Evolutionary conservation across 176 grass and related monocot genomes (phyloP).

Genomic region (Paspalum notatum): DNA sequence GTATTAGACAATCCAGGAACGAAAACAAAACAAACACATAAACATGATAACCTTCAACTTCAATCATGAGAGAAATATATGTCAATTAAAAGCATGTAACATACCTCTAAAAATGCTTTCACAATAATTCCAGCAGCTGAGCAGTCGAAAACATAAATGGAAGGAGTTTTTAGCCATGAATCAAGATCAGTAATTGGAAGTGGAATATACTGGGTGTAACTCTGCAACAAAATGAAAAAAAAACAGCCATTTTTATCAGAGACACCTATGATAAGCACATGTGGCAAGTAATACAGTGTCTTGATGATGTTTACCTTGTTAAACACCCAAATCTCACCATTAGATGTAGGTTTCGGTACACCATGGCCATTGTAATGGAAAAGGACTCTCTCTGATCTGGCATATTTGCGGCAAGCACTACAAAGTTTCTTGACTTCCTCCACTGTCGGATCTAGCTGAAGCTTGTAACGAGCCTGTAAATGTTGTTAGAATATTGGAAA

Average conservation of each 20-base stretch:
- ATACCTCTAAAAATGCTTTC: constrained; percentile 91
- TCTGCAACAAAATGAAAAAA: constrained; percentile 51
- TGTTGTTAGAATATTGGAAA: not conserved
- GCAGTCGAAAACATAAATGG: constrained; percentile 98
- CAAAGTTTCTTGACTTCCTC: constrained; percentile 99
- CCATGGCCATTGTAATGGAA: constrained; percentile 99
- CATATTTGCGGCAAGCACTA: constrained; percentile 94
- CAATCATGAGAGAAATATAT: not conserved
- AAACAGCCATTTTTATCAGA: constrained; percentile 27
- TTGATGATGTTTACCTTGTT: constrained; percentile 71
- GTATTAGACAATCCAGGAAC: constrained; percentile 24
- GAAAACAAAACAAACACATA: constrained; percentile 1
- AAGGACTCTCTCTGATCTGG: constrained; percentile 93
- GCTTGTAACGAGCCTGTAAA: constrained; percentile 81
- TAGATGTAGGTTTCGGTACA: constrained; percentile 91
- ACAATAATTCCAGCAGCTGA: constrained; percentile 89
- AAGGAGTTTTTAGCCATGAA: constrained; percentile 95
- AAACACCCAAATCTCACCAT: constrained; percentile 99
- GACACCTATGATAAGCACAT: not conserved
- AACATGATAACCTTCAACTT: constrained; percentile 22
- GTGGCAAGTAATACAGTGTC: constrained; percentile 10
- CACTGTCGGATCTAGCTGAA: constrained; percentile 89
- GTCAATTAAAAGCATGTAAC: constrained; percentile 24
- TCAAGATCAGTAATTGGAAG: constrained; percentile 92
- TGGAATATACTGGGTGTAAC: constrained; percentile 98